Conservation (phyloP, 2,329 filamentous ascomycete species). For the Ceratocystis colombiana region DNA sequence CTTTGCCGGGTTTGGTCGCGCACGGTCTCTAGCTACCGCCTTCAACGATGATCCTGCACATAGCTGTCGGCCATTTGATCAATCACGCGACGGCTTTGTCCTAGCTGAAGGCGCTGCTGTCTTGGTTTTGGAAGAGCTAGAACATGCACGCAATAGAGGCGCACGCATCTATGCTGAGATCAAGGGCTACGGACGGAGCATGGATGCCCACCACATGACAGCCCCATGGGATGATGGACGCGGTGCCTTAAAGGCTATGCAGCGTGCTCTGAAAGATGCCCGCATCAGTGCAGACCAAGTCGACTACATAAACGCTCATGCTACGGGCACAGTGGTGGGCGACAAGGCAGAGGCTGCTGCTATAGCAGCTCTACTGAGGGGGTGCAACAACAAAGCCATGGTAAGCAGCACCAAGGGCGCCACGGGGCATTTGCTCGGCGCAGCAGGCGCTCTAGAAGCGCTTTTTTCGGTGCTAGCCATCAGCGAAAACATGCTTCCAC, state of each 20-base stretch:
- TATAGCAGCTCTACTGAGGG: constrained; percentile 60
- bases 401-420: constrained; percentile 93
- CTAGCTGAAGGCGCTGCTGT: constrained; percentile 87
- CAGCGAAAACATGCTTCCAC: constrained; percentile 66
- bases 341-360: constrained; percentile 81
- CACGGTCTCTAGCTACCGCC: constrained; percentile 70
- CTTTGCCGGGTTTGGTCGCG: constrained; percentile 81
- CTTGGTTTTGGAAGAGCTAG: constrained; percentile 76
- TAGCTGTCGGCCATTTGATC: constrained; percentile 82
- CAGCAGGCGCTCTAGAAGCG: constrained; percentile 82
- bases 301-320: constrained; percentile 93
- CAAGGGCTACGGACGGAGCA: constrained; percentile 78
- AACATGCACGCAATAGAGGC: constrained; percentile 70
- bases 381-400: constrained; percentile 7
- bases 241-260: constrained; percentile 79
- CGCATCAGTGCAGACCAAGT: constrained; percentile 57
- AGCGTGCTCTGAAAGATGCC: constrained; percentile 64
- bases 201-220: constrained; percentile 89
- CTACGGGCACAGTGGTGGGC: constrained; percentile 75
- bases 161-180: constrained; percentile 83
- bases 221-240: constrained; percentile 73
- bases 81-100: constrained; percentile 71
- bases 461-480: constrained; percentile 75
- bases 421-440: constrained; percentile 81
- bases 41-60: constrained; percentile 62